Evolutionary conservation across 2,329 filamentous ascomycete species (phyloP).

Genomic region (Ilyonectria mors-panacis): DNA sequence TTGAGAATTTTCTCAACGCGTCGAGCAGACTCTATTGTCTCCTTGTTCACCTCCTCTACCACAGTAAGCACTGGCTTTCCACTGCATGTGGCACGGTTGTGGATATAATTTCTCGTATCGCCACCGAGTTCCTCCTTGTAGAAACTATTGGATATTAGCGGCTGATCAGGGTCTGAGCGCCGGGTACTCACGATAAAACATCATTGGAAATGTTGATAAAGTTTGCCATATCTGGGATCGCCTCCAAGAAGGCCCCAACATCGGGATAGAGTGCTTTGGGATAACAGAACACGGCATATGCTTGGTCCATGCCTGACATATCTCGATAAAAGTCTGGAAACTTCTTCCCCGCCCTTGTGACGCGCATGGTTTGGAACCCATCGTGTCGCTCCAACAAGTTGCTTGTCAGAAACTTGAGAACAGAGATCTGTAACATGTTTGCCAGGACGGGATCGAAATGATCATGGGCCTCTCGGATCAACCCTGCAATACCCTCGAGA

Average conservation of each 20-base stretch:
- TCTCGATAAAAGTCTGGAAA: conserved; percentile 23
- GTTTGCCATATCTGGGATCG: conserved; percentile 13
- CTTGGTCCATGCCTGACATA: conserved; percentile 22
- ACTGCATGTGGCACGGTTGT: conserved; percentile 12
- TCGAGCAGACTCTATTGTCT: conserved; percentile 15
- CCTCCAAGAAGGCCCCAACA: conserved; percentile 17
- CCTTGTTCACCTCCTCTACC: conserved; percentile 10
- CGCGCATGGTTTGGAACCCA: conserved; percentile 19
- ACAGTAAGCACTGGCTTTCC: conserved; percentile 20
- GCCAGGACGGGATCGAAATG: conserved; percentile 22
- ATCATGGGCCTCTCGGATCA: conserved; percentile 17
- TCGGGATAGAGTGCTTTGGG: conserved; percentile 19
- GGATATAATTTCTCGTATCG: conserved; percentile 22
- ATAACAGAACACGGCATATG: conserved; percentile 22
- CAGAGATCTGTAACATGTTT: conserved; percentile 24
- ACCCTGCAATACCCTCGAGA: conserved; percentile 19
- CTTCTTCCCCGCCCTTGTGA: conserved; percentile 15
- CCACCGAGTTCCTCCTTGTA: conserved; percentile 25
- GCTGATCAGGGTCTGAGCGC: not conserved
- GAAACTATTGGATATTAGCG: conserved; percentile 5
- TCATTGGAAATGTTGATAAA: conserved; percentile 12
- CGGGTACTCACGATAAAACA: conserved; percentile 4
- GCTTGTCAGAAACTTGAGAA: conserved; percentile 24
- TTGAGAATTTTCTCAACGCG: conserved; percentile 23
- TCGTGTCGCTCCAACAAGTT: conserved; percentile 18